Evolutionary conservation across 345 rosid species (phyloP).

Genomic region (Eucalyptus marginata): DNA sequence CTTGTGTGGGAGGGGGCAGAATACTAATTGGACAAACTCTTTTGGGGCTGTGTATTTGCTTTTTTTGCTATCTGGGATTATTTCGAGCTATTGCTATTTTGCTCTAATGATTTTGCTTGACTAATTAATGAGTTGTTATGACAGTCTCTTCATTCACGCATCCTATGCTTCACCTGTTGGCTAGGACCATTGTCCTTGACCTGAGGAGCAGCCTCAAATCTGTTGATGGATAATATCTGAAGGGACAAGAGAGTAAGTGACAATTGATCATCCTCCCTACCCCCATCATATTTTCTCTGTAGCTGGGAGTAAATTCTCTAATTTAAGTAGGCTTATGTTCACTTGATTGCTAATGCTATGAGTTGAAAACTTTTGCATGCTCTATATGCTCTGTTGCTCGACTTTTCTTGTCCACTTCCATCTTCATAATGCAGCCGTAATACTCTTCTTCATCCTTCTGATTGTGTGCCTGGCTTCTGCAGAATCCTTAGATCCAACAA

Average conservation of each 20-base stretch:
- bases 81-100: background rate
- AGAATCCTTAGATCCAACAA: background rate
- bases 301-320: background rate
- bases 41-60: background rate
- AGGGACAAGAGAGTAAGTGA: background rate
- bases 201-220: background rate
- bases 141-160: background rate
- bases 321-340: background rate
- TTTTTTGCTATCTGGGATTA: background rate
- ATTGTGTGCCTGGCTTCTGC: background rate
- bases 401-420: background rate
- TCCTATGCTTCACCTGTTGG: background rate
- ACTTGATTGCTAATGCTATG: background rate
- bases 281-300: background rate
- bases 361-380: background rate
- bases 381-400: background rate
- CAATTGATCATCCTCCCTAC: background rate
- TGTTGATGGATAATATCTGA: background rate
- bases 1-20: background rate
- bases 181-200: background rate
- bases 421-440: background rate
- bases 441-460: background rate
- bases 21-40: background rate
- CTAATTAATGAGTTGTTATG: background rate
- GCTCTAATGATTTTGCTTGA: rapidly evolving